phyloP scores from a whole-genome alignment of 352 stramenopile genomes.

The Aphanomyces stellatus region DNA sequence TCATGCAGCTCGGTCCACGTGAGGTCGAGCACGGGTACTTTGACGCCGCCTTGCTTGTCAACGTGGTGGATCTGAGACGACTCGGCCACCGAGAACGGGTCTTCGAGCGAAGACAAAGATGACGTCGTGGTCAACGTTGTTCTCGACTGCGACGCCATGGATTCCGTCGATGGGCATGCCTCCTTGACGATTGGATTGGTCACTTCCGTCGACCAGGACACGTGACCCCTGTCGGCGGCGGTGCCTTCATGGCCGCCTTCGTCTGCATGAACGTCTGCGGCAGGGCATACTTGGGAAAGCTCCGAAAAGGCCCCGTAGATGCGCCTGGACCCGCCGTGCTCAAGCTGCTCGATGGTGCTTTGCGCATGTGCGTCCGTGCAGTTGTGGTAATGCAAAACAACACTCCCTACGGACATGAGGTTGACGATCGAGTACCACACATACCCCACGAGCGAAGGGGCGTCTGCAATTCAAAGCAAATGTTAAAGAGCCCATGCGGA shows the following conservation, averaged over 20 bases:
- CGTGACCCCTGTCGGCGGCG: too few relatives aligned
- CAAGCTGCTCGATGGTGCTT: conserved; percentile 50
- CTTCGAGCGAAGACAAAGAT: not conserved
- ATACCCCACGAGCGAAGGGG: conserved; percentile 51
- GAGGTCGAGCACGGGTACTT: conserved; percentile 2
- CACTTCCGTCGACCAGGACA: too few relatives aligned
- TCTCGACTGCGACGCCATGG: not conserved
- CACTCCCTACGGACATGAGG: conserved; percentile 30
- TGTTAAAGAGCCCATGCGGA: conserved; percentile 48
- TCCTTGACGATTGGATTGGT: too few relatives aligned
- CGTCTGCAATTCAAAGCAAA: conserved; percentile 63
- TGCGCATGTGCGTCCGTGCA: conserved; percentile 33
- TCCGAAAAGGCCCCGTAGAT: conserved; percentile 7
- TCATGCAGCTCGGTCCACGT: conserved; percentile 3
- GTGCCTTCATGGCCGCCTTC: not conserved
- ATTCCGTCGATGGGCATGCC: not conserved
- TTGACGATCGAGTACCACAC: not conserved
- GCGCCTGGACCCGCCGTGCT: conserved; percentile 32
- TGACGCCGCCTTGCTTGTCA: not conserved
- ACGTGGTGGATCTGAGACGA: not conserved
- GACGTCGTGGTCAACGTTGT: not conserved
- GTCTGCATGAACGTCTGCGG: not conserved
- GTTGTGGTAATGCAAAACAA: conserved; percentile 68
- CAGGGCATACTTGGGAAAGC: not conserved
- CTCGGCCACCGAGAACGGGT: not conserved